Conservation (phyloP, 2,329 filamentous ascomycete genomes). For the Aspergillaceae sp. region DNA sequence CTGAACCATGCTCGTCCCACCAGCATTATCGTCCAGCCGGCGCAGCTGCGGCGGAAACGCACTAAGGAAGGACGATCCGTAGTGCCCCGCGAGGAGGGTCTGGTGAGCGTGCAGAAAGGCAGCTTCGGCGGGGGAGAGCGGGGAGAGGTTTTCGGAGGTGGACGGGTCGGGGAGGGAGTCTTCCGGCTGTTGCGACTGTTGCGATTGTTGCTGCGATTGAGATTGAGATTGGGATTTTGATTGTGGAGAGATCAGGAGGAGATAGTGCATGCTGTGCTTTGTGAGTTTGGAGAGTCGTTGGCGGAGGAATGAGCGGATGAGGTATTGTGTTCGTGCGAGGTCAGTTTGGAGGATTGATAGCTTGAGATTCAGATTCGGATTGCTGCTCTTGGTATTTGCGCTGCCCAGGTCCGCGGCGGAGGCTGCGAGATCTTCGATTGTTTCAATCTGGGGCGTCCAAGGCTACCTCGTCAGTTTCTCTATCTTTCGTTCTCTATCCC, state of each 20-base stretch:
- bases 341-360: slow-evolving; percentile 96
- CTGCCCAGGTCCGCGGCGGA: slow-evolving; percentile 33
- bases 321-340: slow-evolving; percentile 85
- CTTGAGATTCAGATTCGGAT: slow-evolving; percentile 82
- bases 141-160: slow-evolving; percentile 17
- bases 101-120: slow-evolving; percentile 81
- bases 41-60: slow-evolving; percentile 72
- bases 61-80: slow-evolving; percentile 71
- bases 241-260: slow-evolving; percentile 19
- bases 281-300: slow-evolving; percentile 71
- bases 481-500: too few relatives aligned
- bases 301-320: slow-evolving; percentile 74
- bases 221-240: slow-evolving; percentile 8
- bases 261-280: slow-evolving; percentile 43
- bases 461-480: background rate
- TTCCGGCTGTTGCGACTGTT: slow-evolving; percentile 16
- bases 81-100: slow-evolving; percentile 74
- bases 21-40: slow-evolving; percentile 80
- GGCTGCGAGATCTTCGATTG: slow-evolving; percentile 54
- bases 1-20: slow-evolving; percentile 88
- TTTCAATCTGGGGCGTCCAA: slow-evolving; percentile 46
- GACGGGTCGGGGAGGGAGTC: slow-evolving; percentile 20
- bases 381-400: slow-evolving; percentile 68
- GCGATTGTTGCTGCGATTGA: slow-evolving; percentile 4
- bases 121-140: slow-evolving; percentile 68